Base-by-base conservation (phyloP, 768 basidiomycete species). In the Termitomyces sp. region DNA sequence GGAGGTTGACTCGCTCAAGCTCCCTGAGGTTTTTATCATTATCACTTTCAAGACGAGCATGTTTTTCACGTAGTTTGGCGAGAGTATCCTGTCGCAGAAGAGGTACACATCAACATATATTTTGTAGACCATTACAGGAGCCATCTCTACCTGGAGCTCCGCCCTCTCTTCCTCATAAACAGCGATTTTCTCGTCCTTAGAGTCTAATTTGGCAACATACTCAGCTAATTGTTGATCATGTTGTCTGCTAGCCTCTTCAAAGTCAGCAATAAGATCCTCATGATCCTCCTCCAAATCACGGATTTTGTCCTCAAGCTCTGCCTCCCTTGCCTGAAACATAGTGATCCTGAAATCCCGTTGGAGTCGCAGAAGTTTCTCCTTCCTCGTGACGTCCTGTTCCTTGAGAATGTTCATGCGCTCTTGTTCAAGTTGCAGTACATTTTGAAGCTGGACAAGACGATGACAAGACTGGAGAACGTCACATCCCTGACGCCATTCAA, bases 261-360 rank as follows among this genome's bases (percentile, higher is more conserved):
- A 60, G 34, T 62, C 66, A 46, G 41, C 59, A 16, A 58, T 60
- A 24, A 67, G 37, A 9, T 63, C 67, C 15, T 75, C 77, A 45
- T 76, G 62, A 53, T 78, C 71, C 8, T 80, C 80, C 67, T 85
- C 80, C n/a, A 85, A 64, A 37, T 81, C 76, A 24, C 71, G 74
- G 9, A 88, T 68, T 59, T 75, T 77, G 42, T 70, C 66, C 63
- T 88, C 84, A 47, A 88, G 69, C 61, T 85, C 85, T 15, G 74
- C 72, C 62, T 90, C 88, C 51, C 77, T 76, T 20, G 76, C 76
- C 68, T 86, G 84, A 64, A 88, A 90, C 70, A 83, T 77, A n/a
- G 78, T 81, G 52, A 91, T 79, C 66, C 81, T 80, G 64, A 75
- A 82, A 58, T 92, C 89, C 56, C 88, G 74, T 65, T 86, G 84